These are phyloP conservation scores for Blepharisma japonicum DNA, from an alignment of 73 alveolate genomes.

Conservation along the genomic window DNA sequence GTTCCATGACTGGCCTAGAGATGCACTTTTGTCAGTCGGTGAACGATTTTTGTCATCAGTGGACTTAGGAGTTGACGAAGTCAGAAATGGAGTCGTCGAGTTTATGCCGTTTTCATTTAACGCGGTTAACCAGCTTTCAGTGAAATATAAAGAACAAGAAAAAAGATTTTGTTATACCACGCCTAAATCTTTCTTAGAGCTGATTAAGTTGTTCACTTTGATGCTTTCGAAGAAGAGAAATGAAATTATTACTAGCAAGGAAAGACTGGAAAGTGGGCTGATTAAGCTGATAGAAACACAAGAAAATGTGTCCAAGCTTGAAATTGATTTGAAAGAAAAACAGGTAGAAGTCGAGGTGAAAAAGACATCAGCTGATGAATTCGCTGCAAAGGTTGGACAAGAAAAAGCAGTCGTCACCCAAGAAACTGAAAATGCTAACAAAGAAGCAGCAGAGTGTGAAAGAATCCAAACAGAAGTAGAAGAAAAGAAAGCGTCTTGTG, in stretches of 20 bases:
- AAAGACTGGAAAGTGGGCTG: slow-evolving; percentile 94
- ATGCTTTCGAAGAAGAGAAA: slow-evolving; percentile 83
- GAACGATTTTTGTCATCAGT: slow-evolving; percentile 77
- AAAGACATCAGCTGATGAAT: slow-evolving; percentile 97
- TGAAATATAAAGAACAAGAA: slow-evolving; percentile 79
- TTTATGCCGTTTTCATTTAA: slow-evolving; percentile 99
- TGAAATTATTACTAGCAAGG: slow-evolving; percentile 65
- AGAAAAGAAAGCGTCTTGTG: slow-evolving; percentile 90
- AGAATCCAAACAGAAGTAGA: slow-evolving; percentile 92
- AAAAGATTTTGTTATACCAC: slow-evolving; percentile 99
- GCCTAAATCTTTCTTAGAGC: slow-evolving; percentile 99
- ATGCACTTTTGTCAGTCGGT: slow-evolving; percentile 98
- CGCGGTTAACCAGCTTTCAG: slow-evolving; percentile 91
- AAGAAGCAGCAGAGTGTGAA: slow-evolving; percentile 92
- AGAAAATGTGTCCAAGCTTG: slow-evolving; percentile 95
- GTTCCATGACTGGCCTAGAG: slow-evolving; percentile 99
- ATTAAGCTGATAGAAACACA: slow-evolving; percentile 92
- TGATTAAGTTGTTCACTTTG: slow-evolving; percentile 95
- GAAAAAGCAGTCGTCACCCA: slow-evolving; percentile 93
- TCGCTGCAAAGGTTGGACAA: slow-evolving; percentile 96
- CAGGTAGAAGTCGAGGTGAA: slow-evolving; percentile 98
- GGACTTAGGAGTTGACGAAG: slow-evolving; percentile 61
- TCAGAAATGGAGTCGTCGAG: slow-evolving; percentile 81
- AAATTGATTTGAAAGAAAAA: slow-evolving; percentile 95
- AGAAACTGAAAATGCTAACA: slow-evolving; percentile 87